phyloP scores from a whole-genome alignment of 2,329 filamentous ascomycete genomes.

The Rosellinia necatrix region DNA sequence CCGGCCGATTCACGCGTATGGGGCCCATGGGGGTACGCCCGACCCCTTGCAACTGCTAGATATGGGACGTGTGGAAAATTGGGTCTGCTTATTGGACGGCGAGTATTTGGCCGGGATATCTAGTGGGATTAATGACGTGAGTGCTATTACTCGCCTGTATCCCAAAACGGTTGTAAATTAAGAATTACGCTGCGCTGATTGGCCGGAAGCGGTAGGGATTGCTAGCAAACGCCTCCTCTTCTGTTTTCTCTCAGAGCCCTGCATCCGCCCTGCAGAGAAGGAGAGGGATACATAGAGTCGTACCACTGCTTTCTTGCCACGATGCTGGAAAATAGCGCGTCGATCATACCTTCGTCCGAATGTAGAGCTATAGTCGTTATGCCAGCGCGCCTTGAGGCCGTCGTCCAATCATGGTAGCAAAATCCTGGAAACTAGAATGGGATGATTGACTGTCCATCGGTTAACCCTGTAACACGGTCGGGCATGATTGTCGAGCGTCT shows the following conservation, averaged over 20 bases:
- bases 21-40: slow-evolving; percentile 15
- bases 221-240: slow-evolving; percentile 12
- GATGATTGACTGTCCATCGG: not conserved
- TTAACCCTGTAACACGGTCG: not conserved
- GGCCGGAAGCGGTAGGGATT: slow-evolving; percentile 30
- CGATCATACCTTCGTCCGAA: slow-evolving; percentile 28
- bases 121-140: slow-evolving; percentile 40
- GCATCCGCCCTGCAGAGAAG: not conserved
- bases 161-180: slow-evolving; percentile 35
- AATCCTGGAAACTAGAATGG: not conserved
- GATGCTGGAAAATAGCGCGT: slow-evolving; percentile 35
- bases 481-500: not conserved
- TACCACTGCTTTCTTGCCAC: slow-evolving; percentile 18
- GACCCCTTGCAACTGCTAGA: slow-evolving; percentile 7
- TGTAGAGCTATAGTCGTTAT: slow-evolving; percentile 22
- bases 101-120: slow-evolving; percentile 26
- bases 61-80: slow-evolving; percentile 2
- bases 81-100: slow-evolving; percentile 31
- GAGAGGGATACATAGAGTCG: slow-evolving; percentile 6
- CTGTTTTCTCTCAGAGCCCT: not conserved
- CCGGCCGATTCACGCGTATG: slow-evolving; percentile 11
- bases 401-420: slow-evolving; percentile 13
- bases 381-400: slow-evolving; percentile 16
- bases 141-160: slow-evolving; percentile 32
- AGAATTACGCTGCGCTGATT: slow-evolving; percentile 39